A percentile compares a stretch with the other conserved stretches of the same genome.
phyloP scores from a whole-genome alignment of 306 rosid genomes.

The Quercus dentata region DNA sequence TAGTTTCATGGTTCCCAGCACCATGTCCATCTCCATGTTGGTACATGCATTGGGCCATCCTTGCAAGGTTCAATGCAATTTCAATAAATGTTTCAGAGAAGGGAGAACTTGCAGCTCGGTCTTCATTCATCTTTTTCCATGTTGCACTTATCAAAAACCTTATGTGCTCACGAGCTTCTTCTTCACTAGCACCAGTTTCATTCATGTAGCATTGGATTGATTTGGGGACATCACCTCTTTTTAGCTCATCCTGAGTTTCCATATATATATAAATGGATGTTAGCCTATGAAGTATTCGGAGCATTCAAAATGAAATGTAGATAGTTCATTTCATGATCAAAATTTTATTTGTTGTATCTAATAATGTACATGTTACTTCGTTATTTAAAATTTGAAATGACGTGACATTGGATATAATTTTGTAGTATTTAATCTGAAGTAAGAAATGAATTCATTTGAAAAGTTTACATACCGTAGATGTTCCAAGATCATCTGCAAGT shows the following conservation, averaged over 20 bases:
- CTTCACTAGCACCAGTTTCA: conserved; percentile 1
- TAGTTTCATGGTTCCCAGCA: background rate
- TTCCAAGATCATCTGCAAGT: no score
- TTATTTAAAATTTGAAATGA: no score
- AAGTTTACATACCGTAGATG: no score
- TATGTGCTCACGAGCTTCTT: conserved; percentile 7
- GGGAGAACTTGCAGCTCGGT: background rate
- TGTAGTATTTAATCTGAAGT: no score
- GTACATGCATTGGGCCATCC: background rate
- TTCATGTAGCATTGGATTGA: background rate
- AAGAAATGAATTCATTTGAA: no score
- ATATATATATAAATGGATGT: no score
- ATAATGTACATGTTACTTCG: no score
- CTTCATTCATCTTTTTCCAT: conserved; percentile 25
- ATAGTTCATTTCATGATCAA: no score
- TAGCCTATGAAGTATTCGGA: no score
- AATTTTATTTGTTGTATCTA: no score
- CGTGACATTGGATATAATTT: no score
- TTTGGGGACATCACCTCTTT: conserved; percentile 20
- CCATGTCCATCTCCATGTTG: conserved; percentile 9
- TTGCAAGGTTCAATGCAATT: background rate
- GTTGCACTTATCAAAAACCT: background rate
- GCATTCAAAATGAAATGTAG: no score
- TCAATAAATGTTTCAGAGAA: background rate
- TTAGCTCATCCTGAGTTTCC: conserved; percentile 1